These are phyloP conservation scores for Euclidium syriacum DNA, from an alignment of 345 rosid genomes.

Conservation along the genomic window DNA sequence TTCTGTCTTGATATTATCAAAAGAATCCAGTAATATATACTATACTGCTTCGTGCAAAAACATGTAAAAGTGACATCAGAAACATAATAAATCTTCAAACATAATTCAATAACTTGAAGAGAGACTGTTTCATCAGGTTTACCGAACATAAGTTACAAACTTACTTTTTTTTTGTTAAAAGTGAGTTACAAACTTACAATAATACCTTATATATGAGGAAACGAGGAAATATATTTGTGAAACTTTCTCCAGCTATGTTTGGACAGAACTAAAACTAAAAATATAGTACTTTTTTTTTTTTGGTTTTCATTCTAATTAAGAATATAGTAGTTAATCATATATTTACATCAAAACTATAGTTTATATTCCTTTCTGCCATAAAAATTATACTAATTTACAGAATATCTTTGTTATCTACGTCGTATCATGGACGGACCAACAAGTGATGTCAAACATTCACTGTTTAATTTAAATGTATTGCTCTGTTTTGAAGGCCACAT, in stretches of 20 bases:
- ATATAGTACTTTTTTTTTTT: too few relatives aligned
- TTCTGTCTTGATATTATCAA: neutral
- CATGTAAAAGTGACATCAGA: neutral
- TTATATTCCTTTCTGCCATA: neutral
- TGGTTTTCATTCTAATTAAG: too few relatives aligned
- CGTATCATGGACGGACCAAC: neutral
- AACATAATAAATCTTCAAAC: too few relatives aligned
- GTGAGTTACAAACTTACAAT: too few relatives aligned
- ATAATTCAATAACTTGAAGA: neutral
- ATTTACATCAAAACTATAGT: neutral
- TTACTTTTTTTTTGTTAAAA: too few relatives aligned
- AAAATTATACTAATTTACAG: neutral
- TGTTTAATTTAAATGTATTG: slow-evolving; percentile 21
- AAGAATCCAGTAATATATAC: neutral
- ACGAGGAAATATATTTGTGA: too few relatives aligned
- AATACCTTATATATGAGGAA: too few relatives aligned
- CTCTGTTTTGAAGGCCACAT: too few relatives aligned
- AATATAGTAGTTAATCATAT: neutral
- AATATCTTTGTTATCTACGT: neutral
- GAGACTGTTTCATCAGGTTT: neutral
- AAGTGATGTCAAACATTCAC: neutral
- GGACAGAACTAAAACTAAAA: too few relatives aligned
- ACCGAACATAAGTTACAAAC: too few relatives aligned
- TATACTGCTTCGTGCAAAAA: neutral
- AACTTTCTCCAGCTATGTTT: too few relatives aligned